Base-by-base conservation (phyloP, 2,329 filamentous ascomycete species). In the Epichloe hybrida region DNA sequence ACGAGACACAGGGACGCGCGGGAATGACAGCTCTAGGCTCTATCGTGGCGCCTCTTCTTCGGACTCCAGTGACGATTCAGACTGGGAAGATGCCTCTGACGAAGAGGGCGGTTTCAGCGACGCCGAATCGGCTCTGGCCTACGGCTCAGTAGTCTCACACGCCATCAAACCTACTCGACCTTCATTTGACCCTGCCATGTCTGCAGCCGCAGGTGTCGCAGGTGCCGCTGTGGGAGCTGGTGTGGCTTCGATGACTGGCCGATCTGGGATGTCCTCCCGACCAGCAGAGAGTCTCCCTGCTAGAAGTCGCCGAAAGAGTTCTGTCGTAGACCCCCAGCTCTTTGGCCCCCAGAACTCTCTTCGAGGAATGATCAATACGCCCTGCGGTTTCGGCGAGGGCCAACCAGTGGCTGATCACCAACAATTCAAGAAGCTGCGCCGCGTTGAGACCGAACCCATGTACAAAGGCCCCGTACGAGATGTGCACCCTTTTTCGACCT, bases 401-500 rank as follows among this genome's bases (percentile, higher is more conserved):
- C 56, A 58, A 13, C 44, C 54, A 3, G 20, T 63, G 55, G 31
- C 64, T 73, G 9, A 56, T 34, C 49, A 54, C 35, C 52, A 48
- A 9, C 50, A 56, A 21, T 57, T 57, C 52, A 55, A 50, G 44
- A 55, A 42, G 31, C 53, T 41, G 49, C 59, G 56, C 34, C 57
- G 60, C 34, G 58, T 59, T 27, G 56, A 56, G 15, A 56, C 57
- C 6, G 53, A 58, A 23, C 54, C 55, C 27, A 38, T 54, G 15
- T 50, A 48, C 6, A 58, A 55, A 41, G 57, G 56, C 17, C 61
- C 63, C 6, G 69, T 87, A 66, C 81, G 83, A 59, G 74, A 77
- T 35, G 77, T 88, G 36, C 83, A 82, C 57, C 80, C 86, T 7
- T 69, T 83, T 35, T 77, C 83, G 4, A 83, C 83, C 1, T 76